Evolutionary conservation across 257 asterid genomes (phyloP).

Genomic region (Gentiana straminea): DNA sequence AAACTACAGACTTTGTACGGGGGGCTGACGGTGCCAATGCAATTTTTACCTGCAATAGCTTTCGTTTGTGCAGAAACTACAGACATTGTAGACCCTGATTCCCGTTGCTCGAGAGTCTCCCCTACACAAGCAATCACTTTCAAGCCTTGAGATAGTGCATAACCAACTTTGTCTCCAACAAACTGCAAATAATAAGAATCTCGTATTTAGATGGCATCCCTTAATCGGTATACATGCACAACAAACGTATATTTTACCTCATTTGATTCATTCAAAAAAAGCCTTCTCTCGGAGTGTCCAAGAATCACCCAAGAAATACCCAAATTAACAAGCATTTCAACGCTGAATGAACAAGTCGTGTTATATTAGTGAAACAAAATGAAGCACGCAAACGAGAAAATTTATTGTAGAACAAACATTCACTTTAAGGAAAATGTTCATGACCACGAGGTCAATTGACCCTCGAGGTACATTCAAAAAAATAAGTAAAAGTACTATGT

Average conservation of each 20-base stretch:
- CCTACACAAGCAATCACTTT: constrained; percentile 96
- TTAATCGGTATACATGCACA: not conserved
- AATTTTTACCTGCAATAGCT: constrained; percentile 66
- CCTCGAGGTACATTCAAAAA: too few relatives aligned
- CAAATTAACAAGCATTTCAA: constrained; percentile 34
- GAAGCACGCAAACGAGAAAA: not conserved
- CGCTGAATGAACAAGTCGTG: constrained; percentile 11
- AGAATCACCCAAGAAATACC: constrained; percentile 41
- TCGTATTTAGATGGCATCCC: not conserved
- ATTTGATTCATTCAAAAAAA: constrained; percentile 27
- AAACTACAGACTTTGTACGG: too few relatives aligned
- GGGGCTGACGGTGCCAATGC: not conserved
- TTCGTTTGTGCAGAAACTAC: constrained; percentile 90
- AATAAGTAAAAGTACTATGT: too few relatives aligned
- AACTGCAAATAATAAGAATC: constrained; percentile 27
- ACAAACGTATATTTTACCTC: constrained; percentile 18
- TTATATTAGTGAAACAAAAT: not conserved
- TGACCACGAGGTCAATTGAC: too few relatives aligned
- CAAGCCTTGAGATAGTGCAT: constrained; percentile 87
- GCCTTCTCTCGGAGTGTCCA: constrained; percentile 43
- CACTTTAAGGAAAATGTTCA: too few relatives aligned
- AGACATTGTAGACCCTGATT: constrained; percentile 73
- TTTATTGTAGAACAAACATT: not conserved
- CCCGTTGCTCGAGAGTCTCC: constrained; percentile 93
- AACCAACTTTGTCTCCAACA: constrained; percentile 87